phyloP scores from a whole-genome alignment of 2,329 filamentous ascomycete genomes.

The Ceratocystis lukuohia region DNA sequence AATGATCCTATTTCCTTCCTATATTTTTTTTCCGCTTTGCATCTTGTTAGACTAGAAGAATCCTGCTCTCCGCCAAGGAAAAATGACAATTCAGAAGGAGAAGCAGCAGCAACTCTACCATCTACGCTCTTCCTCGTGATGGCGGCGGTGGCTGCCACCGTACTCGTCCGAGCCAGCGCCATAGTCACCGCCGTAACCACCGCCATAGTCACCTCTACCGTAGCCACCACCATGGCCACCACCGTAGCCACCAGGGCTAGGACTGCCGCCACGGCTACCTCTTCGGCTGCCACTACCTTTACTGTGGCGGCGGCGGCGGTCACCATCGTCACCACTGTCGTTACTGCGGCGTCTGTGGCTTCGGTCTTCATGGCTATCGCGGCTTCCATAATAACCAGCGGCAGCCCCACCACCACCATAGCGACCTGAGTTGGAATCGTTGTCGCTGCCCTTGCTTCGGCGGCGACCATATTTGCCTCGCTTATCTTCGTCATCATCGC shows the following conservation, averaged over 20 bases:
- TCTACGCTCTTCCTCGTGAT: slow-evolving; percentile 18
- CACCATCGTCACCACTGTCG: slow-evolving; percentile 21
- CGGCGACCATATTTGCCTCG: slow-evolving; percentile 8
- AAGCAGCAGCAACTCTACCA: slow-evolving; percentile 17
- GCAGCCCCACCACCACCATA: slow-evolving; percentile 31
- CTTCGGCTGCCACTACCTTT: slow-evolving; percentile 19
- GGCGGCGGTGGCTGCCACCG: slow-evolving; percentile 13
- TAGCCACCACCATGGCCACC: slow-evolving; percentile 13
- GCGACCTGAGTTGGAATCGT: slow-evolving; percentile 27
- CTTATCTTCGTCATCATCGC: slow-evolving; percentile 12
- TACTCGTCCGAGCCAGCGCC: slow-evolving; percentile 4
- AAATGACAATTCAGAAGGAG: background rate
- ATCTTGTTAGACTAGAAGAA: too few species aligned
- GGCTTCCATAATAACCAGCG: slow-evolving; percentile 39
- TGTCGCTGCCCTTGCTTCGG: slow-evolving; percentile 10
- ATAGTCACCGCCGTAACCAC: slow-evolving; percentile 21
- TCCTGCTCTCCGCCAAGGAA: background rate
- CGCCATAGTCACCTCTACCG: slow-evolving; percentile 20
- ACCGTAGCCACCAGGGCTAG: slow-evolving; percentile 20
- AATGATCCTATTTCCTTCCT: background rate
- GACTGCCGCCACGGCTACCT: slow-evolving; percentile 23
- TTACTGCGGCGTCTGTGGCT: slow-evolving; percentile 22
- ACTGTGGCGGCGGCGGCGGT: slow-evolving; percentile 14
- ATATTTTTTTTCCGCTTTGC: background rate
- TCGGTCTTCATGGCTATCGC: slow-evolving; percentile 29